Evolutionary conservation across 768 basidiomycete species (phyloP), one percentile per base, ranked within the genome.

Genomic region (Nevesoporus exiguus): DNA sequence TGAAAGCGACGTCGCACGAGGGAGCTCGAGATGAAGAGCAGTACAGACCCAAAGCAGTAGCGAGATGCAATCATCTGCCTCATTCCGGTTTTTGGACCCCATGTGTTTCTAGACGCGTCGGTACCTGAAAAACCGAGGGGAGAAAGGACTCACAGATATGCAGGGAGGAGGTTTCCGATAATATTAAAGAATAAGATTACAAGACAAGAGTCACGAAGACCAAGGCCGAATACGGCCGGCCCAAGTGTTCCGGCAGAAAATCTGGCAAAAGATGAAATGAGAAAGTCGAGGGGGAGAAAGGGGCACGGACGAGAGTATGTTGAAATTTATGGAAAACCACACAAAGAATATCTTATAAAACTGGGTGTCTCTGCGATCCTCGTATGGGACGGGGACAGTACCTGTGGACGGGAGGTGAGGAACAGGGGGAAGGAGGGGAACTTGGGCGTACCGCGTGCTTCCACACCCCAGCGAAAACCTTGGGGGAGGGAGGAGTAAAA

Each of bases 41-140:
- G 67, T 64, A 63, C 72, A 8, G 14, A 78, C 78, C 82, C 82
- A 59, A 82, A 81, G 51, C 71, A 78, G 64, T 82, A 85, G 24
- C 82, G 71, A 3, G 90, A 84, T 41, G 82, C 80, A 22, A 90
- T 82, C 88, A 94, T 91, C 61, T 93, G 86, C 19, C 90, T 79
- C 63, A 86, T 80, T 11, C 93, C 93, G 1, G 88, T 73, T 65
- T 83, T 85, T 0, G 91, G 88, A 11, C 91, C 89, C 71, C 88
- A 90, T 3, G 84, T 82, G n/a, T 81, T 71, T 54, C 80, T 81
- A 47, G 11, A 22, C 2, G 11, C 19, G 21, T 70, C 3, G 30
- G 56, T 17, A 13, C 1, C 2, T 9, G 29, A 1, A 36, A 27
- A 13, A 11, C 2, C 17, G 15, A 29, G 27, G 43, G 19, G 40